Percentiles rank a stretch among this genome's conserved stretches.
Evolutionary conservation across 495 filamentous ascomycete genomes (phyloP).

Genomic region (Podospora conica): DNA sequence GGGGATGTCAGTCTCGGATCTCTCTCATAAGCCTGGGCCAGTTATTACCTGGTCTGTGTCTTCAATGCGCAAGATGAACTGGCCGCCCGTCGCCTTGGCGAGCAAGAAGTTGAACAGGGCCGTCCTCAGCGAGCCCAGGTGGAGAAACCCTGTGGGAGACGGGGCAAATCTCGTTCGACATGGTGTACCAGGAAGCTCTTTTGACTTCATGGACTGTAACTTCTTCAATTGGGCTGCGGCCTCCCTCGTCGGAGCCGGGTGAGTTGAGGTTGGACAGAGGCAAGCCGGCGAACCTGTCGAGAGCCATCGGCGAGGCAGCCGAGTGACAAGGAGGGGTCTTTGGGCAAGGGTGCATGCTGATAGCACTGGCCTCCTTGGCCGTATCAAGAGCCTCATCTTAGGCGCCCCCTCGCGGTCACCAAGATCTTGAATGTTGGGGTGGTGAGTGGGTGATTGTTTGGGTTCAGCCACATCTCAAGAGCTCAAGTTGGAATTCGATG

Average conservation of each 20-base stretch:
- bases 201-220: background rate
- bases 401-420: background rate
- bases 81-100: slow-evolving; percentile 81
- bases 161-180: slow-evolving; percentile 92
- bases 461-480: background rate
- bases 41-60: slow-evolving; percentile 87
- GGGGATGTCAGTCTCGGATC: slow-evolving; percentile 11
- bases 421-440: background rate
- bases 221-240: background rate
- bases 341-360: background rate
- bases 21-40: background rate
- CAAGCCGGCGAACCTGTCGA: background rate
- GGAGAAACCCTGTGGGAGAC: slow-evolving; percentile 88
- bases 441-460: background rate
- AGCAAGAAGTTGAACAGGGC: slow-evolving; percentile 89
- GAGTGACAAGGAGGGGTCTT: background rate
- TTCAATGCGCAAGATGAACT: slow-evolving; percentile 88
- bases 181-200: slow-evolving; percentile 51
- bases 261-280: background rate
- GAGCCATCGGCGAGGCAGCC: background rate
- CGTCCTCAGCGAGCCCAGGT: slow-evolving; percentile 85
- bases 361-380: background rate
- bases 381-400: background rate
- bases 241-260: background rate
- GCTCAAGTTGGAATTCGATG: background rate